phyloP scores from a whole-genome alignment of 2,329 filamentous ascomycete species.

The Ploettnerulaceae sp. region DNA sequence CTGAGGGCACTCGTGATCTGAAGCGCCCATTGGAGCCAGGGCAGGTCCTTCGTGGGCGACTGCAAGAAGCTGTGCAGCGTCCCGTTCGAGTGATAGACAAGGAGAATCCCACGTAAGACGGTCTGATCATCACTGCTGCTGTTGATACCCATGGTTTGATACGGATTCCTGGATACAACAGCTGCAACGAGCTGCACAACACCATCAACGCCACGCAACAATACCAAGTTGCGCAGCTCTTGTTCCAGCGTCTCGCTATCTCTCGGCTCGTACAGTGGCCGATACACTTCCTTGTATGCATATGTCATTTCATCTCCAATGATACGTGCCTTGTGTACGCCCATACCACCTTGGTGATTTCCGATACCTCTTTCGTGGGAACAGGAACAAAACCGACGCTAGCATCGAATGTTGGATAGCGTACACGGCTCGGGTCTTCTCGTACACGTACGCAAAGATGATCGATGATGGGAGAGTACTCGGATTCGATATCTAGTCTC shows the following conservation, averaged over 20 bases:
- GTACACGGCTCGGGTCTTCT: constrained; percentile 20
- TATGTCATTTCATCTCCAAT: constrained; percentile 16
- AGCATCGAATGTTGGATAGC: constrained; percentile 15
- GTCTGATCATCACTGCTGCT: constrained; percentile 1
- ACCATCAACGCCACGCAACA: constrained; percentile 15
- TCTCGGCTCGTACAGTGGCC: constrained; percentile 21
- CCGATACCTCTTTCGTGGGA: constrained; percentile 17
- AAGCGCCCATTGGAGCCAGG: constrained; percentile 21
- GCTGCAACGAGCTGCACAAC: constrained; percentile 23
- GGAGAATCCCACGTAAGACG: constrained; percentile 21
- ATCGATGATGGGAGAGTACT: constrained; percentile 17
- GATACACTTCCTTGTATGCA: constrained; percentile 28
- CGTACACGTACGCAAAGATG: constrained; percentile 14
- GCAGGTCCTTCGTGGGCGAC: constrained; percentile 10
- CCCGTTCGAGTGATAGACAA: constrained; percentile 24
- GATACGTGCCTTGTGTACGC: constrained; percentile 14
- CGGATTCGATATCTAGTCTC: constrained; percentile 14
- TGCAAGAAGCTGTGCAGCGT: constrained; percentile 19
- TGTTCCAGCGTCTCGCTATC: constrained; percentile 29
- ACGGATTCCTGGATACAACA: constrained; percentile 21
- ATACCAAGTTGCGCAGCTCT: constrained; percentile 26
- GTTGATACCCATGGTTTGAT: constrained; percentile 15
- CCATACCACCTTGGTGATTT: constrained; percentile 18
- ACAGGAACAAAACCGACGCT: constrained; percentile 3
- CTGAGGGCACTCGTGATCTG: constrained; percentile 22